A percentile compares a stretch with the other conserved stretches of the same genome.
These are phyloP conservation scores for Yamadazyma membranifaciens DNA, from an alignment of 1,139 yeast species.

Conservation along the genomic window DNA sequence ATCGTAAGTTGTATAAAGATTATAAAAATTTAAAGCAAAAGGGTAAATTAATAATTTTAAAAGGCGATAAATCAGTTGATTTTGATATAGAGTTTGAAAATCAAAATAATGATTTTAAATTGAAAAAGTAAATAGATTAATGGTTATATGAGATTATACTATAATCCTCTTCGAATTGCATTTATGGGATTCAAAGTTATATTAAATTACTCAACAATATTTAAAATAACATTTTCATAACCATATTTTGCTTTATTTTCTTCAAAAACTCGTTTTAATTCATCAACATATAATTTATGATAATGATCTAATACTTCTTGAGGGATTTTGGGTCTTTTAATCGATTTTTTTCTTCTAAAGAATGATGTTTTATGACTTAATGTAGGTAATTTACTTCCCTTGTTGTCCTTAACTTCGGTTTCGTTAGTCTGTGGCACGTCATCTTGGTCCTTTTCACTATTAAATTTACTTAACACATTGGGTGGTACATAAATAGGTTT, in stretches of 20 bases:
- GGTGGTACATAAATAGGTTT: conserved; percentile 71
- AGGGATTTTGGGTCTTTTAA: conserved; percentile 30
- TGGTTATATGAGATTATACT: background rate
- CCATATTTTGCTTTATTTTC: conserved; percentile 65
- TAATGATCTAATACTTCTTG: conserved; percentile 59
- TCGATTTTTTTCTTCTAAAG: conserved; percentile 12
- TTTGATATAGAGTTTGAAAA: conserved; percentile 15
- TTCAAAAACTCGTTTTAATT: conserved; percentile 62
- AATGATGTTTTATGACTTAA: conserved; percentile 3
- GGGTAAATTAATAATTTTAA: conserved; percentile 12
- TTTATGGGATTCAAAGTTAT: background rate
- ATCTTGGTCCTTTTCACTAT: conserved; percentile 17
- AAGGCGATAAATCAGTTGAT: conserved; percentile 10
- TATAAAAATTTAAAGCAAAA: conserved; percentile 23
- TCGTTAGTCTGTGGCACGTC: conserved; percentile 25
- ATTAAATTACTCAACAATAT: conserved; percentile 43
- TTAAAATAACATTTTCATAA: conserved; percentile 47
- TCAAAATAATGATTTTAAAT: conserved; percentile 9
- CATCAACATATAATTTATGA: conserved; percentile 71
- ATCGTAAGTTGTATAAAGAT: conserved; percentile 27
- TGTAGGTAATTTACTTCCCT: conserved; percentile 10
- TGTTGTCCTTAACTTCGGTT: conserved; percentile 29
- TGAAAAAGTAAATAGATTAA: conserved; percentile 7
- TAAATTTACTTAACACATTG: conserved; percentile 29
- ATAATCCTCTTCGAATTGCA: background rate